Percentiles rank a stretch among this genome's conserved stretches.
phyloP scores from a whole-genome alignment of 352 stramenopile species.

The Globisporangium nodosum region DNA sequence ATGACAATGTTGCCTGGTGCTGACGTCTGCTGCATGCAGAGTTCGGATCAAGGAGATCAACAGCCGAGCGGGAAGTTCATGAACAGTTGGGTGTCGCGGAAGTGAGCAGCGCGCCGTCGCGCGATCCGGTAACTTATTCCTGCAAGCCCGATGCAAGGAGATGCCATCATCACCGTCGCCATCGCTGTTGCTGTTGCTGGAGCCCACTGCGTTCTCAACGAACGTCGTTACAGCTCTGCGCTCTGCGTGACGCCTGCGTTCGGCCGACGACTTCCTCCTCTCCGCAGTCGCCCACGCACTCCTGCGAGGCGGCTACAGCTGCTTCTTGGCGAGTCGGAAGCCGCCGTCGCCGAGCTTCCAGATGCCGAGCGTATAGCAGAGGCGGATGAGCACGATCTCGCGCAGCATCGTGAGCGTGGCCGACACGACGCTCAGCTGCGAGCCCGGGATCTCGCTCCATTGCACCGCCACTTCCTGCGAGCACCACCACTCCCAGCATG shows the following conservation, averaged over 20 bases:
- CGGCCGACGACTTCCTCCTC: background rate
- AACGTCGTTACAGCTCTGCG: background rate
- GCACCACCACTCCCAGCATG: background rate
- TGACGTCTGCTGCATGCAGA: background rate
- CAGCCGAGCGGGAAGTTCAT: background rate
- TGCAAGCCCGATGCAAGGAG: background rate
- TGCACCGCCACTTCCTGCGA: slow-evolving; percentile 88
- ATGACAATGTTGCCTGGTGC: background rate
- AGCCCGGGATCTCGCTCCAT: slow-evolving; percentile 90
- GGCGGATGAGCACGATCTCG: slow-evolving; percentile 87
- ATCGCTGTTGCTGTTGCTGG: background rate
- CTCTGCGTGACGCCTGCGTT: background rate
- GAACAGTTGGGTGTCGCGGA: background rate
- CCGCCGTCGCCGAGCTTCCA: slow-evolving; percentile 75
- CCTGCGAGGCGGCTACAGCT: background rate
- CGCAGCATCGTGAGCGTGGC: slow-evolving; percentile 90
- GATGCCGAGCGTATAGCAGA: slow-evolving; percentile 88
- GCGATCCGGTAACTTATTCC: background rate
- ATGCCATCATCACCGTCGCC: background rate
- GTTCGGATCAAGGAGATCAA: background rate
- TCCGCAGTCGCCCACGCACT: no score
- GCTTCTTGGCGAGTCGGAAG: slow-evolving; percentile 36
- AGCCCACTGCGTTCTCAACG: background rate
- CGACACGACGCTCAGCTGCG: slow-evolving; percentile 85
- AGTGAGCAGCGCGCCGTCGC: background rate